These are phyloP conservation scores for Passiflora organensis DNA, from an alignment of 345 rosid species.

Conservation along the genomic window DNA sequence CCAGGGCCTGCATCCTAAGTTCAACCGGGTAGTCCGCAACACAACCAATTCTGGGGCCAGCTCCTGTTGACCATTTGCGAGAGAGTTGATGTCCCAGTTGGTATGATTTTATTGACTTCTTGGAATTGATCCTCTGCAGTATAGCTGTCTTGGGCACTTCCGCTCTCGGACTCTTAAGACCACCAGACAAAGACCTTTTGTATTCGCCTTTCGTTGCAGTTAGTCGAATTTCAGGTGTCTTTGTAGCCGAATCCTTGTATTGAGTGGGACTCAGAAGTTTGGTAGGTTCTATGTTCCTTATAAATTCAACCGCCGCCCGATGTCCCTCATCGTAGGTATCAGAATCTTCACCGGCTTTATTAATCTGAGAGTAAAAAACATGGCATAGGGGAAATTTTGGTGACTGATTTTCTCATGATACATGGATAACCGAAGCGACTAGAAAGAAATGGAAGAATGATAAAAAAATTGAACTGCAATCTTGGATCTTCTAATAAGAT, in stretches of 20 bases:
- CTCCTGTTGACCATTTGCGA: constrained; percentile 77
- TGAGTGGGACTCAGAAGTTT: constrained; percentile 20
- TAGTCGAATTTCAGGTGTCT: constrained; percentile 22
- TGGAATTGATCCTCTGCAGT: constrained; percentile 67
- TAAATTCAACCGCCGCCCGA: constrained; percentile 1
- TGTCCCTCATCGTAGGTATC: constrained; percentile 36
- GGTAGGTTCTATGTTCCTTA: constrained; percentile 12
- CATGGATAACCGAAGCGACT: too few species aligned
- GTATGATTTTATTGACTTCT: constrained; percentile 56
- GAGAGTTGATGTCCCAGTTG: constrained; percentile 76
- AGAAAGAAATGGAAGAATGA: too few species aligned
- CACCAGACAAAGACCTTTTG: constrained; percentile 73
- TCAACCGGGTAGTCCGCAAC: constrained; percentile 81
- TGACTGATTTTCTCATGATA: not conserved
- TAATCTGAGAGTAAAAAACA: constrained; percentile 36
- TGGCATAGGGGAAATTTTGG: not conserved
- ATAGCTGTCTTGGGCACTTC: constrained; percentile 55
- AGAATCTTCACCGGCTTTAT: constrained; percentile 57
- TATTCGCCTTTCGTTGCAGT: constrained; percentile 29
- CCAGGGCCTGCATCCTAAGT: constrained; percentile 74
- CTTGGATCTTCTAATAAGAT: too few species aligned
- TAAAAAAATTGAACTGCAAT: too few species aligned
- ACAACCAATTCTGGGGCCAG: constrained; percentile 81
- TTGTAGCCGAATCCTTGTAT: constrained; percentile 9
- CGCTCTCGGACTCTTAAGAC: constrained; percentile 62